Conservation (phyloP, 2,329 filamentous ascomycete genomes). For the Colletotrichum sp. region DNA sequence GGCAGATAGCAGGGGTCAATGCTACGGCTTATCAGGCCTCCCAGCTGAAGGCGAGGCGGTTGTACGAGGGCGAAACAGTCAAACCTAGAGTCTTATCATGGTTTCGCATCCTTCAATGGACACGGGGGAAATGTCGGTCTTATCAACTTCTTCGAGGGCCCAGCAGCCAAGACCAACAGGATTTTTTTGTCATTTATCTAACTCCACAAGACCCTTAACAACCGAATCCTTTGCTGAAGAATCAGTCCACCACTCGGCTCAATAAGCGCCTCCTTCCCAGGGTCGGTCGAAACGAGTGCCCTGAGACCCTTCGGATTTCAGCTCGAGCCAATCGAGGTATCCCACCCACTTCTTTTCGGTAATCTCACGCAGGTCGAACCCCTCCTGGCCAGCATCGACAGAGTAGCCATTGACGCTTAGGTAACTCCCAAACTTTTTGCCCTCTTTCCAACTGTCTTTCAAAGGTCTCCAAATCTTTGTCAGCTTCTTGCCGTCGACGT, state of each 20-base stretch:
- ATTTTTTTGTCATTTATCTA: background rate
- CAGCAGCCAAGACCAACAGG: background rate
- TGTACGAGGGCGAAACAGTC: background rate
- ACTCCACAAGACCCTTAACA: background rate
- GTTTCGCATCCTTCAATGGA: background rate
- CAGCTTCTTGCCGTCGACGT: background rate
- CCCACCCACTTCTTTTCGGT: slow-evolving; percentile 35
- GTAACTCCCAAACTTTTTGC: slow-evolving; percentile 28
- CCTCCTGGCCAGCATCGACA: slow-evolving; percentile 40
- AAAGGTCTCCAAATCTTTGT: slow-evolving; percentile 34
- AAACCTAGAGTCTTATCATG: background rate
- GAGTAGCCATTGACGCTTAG: slow-evolving; percentile 42
- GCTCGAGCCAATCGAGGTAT: slow-evolving; percentile 26
- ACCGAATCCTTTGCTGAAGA: background rate
- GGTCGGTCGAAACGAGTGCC: slow-evolving; percentile 5
- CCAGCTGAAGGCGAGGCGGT: background rate
- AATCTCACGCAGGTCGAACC: slow-evolving; percentile 40
- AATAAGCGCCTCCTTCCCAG: slow-evolving; percentile 17
- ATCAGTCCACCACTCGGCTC: background rate
- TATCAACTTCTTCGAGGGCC: background rate
- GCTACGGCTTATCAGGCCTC: background rate
- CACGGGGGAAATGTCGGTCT: background rate
- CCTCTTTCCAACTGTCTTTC: slow-evolving; percentile 29
- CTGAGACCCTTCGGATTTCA: background rate
- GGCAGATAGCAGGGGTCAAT: background rate